Percentiles rank a stretch among this genome's conserved stretches.
Conservation (phyloP, 1,139 yeast species). For the Blastobotrys serpentis region DNA sequence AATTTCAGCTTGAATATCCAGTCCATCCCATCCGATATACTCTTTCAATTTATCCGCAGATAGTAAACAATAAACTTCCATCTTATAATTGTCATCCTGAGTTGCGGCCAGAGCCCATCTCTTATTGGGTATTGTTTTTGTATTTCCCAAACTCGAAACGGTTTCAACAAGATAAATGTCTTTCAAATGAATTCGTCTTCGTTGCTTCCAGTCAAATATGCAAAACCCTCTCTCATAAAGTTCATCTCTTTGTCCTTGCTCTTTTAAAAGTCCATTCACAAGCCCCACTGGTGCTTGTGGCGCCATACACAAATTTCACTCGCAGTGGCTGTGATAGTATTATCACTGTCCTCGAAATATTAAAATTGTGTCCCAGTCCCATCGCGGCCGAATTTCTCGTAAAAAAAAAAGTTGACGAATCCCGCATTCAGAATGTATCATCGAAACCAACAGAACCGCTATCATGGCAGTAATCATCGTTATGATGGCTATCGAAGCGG, state of each 20-base stretch:
- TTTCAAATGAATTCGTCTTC: not conserved
- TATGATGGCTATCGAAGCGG: constrained; percentile 1
- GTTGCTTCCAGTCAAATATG: not conserved
- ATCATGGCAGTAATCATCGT: not conserved
- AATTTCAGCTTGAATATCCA: not conserved
- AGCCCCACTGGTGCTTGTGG: not conserved
- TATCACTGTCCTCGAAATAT: too few species aligned
- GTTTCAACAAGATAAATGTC: constrained; percentile 7
- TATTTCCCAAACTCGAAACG: not conserved
- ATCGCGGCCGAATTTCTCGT: not conserved
- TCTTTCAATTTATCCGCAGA: constrained; percentile 1
- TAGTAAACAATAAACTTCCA: constrained; percentile 4
- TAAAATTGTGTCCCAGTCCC: not conserved
- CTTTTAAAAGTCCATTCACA: not conserved
- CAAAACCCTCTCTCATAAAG: constrained; percentile 2
- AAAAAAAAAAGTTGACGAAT: not conserved
- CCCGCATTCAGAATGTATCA: not conserved
- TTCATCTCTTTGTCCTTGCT: not conserved
- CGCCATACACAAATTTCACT: not conserved
- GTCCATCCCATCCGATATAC: not conserved
- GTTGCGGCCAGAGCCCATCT: constrained; percentile 1
- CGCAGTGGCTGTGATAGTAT: too few species aligned
- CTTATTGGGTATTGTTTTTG: not conserved
- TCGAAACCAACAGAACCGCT: not conserved
- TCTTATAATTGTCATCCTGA: not conserved